A percentile compares a stretch with the other conserved stretches of the same genome.
Conservation (phyloP, 2,329 filamentous ascomycete genomes). For the Penicillium fuscoglaucum region DNA sequence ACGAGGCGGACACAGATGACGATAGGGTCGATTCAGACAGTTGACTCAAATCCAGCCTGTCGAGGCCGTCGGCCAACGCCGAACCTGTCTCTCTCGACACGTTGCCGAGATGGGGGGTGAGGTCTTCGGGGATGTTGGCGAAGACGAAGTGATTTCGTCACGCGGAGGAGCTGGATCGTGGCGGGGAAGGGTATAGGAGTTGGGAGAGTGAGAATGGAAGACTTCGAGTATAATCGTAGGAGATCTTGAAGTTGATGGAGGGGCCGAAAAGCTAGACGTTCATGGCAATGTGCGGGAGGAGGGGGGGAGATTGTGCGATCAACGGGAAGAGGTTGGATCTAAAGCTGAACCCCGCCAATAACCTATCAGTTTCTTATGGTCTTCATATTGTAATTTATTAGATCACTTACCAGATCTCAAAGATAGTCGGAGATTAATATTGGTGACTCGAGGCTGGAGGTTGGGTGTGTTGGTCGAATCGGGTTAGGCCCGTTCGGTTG, state of each 20-base stretch:
- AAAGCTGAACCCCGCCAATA: constrained; percentile 25
- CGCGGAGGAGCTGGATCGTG: constrained; percentile 8
- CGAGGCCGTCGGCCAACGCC: constrained; percentile 50
- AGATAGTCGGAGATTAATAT: not conserved
- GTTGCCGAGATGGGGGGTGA: constrained; percentile 38
- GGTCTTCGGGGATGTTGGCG: constrained; percentile 16
- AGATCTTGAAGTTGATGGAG: not conserved
- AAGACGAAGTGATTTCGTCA: constrained; percentile 25
- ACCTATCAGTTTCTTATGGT: constrained; percentile 20
- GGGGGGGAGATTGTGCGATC: constrained; percentile 37
- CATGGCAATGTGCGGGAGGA: constrained; percentile 37
- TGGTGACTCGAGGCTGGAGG: not conserved
- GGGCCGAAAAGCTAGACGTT: constrained; percentile 28
- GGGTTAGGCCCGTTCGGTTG: constrained; percentile 24
- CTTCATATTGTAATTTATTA: not conserved
- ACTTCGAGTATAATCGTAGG: not conserved
- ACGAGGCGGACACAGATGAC: constrained; percentile 40
- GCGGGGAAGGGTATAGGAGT: constrained; percentile 9
- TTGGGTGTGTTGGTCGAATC: constrained; percentile 12
- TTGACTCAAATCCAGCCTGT: constrained; percentile 50
- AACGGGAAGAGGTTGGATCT: constrained; percentile 17
- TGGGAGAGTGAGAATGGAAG: not conserved
- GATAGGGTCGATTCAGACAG: constrained; percentile 46
- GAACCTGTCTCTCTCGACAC: constrained; percentile 49
- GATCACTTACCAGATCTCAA: constrained; percentile 9